Base-by-base conservation (phyloP, 306 rosid genomes). In the Erythrophleum fordii region DNA sequence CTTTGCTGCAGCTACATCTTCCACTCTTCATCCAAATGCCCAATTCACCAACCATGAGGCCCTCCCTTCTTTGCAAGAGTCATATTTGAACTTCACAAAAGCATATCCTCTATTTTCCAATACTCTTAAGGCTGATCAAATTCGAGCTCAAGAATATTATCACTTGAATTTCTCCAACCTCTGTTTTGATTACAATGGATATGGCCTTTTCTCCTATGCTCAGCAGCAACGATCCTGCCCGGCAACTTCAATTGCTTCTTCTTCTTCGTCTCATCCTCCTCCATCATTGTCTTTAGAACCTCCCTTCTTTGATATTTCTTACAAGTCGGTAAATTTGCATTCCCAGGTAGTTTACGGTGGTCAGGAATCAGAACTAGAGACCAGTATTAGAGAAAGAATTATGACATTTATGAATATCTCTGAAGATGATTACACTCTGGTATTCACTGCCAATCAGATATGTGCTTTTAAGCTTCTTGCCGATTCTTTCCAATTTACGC, bases 351-450 rank as follows among this genome's bases (percentile, higher is more conserved):
- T 77, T 8, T 85, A 83, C 26, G 89, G 92, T 0, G 85, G 90
- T 11, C 81, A 91, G 28, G 91, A 89, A 37, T 90, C 92, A 41
- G 92, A 92, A 60, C 39, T 92, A 23, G 97, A 95, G 68, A 29
- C 62, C 10, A 80, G 79, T 71, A 82, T 90, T 8, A 85, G 86
- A 67, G 84, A 78, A 65, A 90, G 94, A 69, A 82, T 95, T 74
- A 90, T 91, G 97, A 65, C 74, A n/a, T 92, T 89, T 28, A 91
- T 95, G 97, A 95, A 91, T 59, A 22, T 91, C 48, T 91, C 95
- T 0, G 92, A 87, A 73, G 80, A 56, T 3, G 97, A 95, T 23
- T 92, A 95, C 82, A n/a, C 88, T 46, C 29, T 92, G 48, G 93
- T 91, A 20, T 91, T 95, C 86, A 89, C 91, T 45, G 92, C 98